These are phyloP conservation scores for Lactarius vividus DNA, from an alignment of 768 basidiomycete genomes.

Conservation along the genomic window DNA sequence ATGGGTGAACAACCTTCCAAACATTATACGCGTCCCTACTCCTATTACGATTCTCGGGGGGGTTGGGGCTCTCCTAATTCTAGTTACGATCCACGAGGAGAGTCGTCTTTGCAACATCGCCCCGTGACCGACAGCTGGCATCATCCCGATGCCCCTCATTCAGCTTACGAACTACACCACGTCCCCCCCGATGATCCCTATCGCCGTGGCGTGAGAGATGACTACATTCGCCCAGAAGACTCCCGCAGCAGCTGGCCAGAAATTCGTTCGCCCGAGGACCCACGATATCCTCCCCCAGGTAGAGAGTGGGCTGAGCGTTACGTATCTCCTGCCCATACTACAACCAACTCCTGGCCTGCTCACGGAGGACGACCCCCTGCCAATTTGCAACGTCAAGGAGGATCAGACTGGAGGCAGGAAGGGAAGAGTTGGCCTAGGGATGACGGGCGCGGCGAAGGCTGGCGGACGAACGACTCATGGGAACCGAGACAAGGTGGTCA, in stretches of 20 bases:
- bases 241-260: constrained; percentile 23
- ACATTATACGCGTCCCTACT: constrained; percentile 49
- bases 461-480: constrained; percentile 38
- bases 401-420: constrained; percentile 24
- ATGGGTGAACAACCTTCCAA: constrained; percentile 52
- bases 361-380: constrained; percentile 17
- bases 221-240: constrained; percentile 24
- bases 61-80: constrained; percentile 41
- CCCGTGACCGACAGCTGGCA: constrained; percentile 55
- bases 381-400: constrained; percentile 20
- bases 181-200: constrained; percentile 43
- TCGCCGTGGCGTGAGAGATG: constrained; percentile 40
- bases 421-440: constrained; percentile 46
- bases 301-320: constrained; percentile 25
- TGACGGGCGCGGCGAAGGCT: constrained; percentile 42
- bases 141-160: constrained; percentile 39
- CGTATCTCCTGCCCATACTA: constrained; percentile 7
- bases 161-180: constrained; percentile 38
- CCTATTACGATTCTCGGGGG: constrained; percentile 41
- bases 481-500: constrained; percentile 29
- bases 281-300: constrained; percentile 18
- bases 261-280: constrained; percentile 18
- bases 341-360: constrained; percentile 17
- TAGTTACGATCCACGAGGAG: constrained; percentile 49
- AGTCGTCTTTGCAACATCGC: constrained; percentile 51